Evolutionary conservation across 2,329 filamentous ascomycete genomes (phyloP).

Genomic region (Zymoseptoria passerinii): DNA sequence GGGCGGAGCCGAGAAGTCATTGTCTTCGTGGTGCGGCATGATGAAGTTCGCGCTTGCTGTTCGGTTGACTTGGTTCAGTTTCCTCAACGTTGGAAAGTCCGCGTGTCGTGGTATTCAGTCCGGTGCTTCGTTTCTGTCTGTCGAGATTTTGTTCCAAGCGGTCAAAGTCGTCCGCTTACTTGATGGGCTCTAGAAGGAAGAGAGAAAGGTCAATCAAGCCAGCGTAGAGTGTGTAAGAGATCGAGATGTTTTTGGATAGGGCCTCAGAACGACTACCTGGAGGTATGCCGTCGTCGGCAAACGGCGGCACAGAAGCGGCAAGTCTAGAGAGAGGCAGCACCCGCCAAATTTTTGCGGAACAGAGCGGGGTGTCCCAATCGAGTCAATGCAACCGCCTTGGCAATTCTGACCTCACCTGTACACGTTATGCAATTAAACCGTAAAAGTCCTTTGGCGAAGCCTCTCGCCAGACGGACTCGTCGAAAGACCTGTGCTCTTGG

Average conservation of each 20-base stretch:
- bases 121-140: too few relatives aligned
- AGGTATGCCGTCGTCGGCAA: neutral
- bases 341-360: neutral
- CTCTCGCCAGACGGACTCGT: too few relatives aligned
- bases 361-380: neutral
- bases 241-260: neutral
- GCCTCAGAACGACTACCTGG: neutral
- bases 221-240: neutral
- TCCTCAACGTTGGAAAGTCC: too few relatives aligned
- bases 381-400: neutral
- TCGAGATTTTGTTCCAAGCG: too few relatives aligned
- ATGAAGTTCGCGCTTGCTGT: neutral
- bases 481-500: too few relatives aligned
- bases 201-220: neutral
- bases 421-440: too few relatives aligned
- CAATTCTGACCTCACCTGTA: neutral
- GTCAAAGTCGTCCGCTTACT: too few relatives aligned
- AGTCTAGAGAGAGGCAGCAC: neutral
- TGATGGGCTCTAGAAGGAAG: too few relatives aligned
- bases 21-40: slow-evolving; percentile 23
- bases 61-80: neutral
- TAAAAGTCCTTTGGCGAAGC: too few relatives aligned
- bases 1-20: slow-evolving; percentile 35
- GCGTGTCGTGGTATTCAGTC: too few relatives aligned
- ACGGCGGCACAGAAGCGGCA: neutral